Conservation (phyloP, 441 rosid species). For the Pelargonium australe region DNA sequence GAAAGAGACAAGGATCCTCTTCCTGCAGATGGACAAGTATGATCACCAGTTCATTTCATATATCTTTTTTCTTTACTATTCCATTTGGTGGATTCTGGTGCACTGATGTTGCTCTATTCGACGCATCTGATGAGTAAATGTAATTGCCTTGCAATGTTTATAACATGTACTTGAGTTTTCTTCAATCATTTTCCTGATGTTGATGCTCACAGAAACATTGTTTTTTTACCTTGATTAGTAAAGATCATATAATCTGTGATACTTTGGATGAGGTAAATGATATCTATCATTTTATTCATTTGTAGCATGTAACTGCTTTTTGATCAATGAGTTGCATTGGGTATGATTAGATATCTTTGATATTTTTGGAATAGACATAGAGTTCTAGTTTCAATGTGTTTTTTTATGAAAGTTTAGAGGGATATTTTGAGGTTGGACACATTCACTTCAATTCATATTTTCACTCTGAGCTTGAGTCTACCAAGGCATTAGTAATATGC, state of each 20-base stretch:
- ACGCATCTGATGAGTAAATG: too few species aligned
- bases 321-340: too few species aligned
- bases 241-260: neutral
- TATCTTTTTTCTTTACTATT: conserved; percentile 7
- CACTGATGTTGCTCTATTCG: neutral
- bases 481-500: neutral
- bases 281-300: too few species aligned
- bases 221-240: neutral
- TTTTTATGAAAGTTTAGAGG: too few species aligned
- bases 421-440: too few species aligned
- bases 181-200: neutral
- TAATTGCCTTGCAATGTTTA: too few species aligned
- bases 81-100: neutral
- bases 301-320: too few species aligned
- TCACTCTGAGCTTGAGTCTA: neutral
- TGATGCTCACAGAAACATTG: neutral
- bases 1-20: conserved; percentile 25
- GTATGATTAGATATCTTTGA: too few species aligned
- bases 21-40: conserved; percentile 30
- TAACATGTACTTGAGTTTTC: too few species aligned
- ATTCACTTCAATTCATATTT: neutral
- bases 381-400: neutral
- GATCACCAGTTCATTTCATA: conserved; percentile 7
- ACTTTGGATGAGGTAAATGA: too few species aligned
- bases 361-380: neutral